phyloP scores from a whole-genome alignment of 441 rosid genomes.

The Melastoma candidum region DNA sequence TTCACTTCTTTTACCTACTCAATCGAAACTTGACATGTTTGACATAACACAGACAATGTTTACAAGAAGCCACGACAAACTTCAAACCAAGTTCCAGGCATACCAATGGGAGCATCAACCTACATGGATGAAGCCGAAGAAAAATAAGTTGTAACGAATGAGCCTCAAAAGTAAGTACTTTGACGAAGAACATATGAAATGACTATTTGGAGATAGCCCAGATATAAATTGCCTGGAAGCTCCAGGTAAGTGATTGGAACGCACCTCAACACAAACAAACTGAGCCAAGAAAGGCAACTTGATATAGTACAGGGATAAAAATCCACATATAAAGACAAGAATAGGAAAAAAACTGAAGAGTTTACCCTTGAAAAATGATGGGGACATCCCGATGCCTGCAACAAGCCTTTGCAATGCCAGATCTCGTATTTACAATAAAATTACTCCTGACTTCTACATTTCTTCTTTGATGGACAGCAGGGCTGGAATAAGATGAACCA shows the following conservation, averaged over 20 bases:
- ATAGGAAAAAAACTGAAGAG: neutral
- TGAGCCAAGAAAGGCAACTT: no score
- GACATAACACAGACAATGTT: slow-evolving; percentile 27
- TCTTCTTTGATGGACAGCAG: slow-evolving; percentile 21
- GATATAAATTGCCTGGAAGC: no score
- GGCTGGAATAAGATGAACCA: slow-evolving; percentile 21
- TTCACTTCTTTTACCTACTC: slow-evolving; percentile 31
- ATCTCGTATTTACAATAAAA: slow-evolving; percentile 28
- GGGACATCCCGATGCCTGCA: slow-evolving; percentile 21
- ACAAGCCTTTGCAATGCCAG: slow-evolving; percentile 14
- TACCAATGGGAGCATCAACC: slow-evolving; percentile 49
- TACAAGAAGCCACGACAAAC: slow-evolving; percentile 32
- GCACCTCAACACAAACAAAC: no score
- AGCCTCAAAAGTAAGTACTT: slow-evolving; percentile 5
- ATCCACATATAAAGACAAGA: no score
- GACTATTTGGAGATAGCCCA: no score
- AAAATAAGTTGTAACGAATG: slow-evolving; percentile 1
- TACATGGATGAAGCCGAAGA: slow-evolving; percentile 20
- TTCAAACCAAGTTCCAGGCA: slow-evolving; percentile 42
- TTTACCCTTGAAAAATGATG: slow-evolving; percentile 42
- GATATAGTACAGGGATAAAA: no score
- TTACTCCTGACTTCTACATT: slow-evolving; percentile 11
- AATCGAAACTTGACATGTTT: slow-evolving; percentile 30
- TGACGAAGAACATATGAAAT: neutral
- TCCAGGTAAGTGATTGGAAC: no score